Percentiles rank a stretch among this genome's conserved stretches.
Evolutionary conservation across 2,329 filamentous ascomycete species (phyloP).

Genomic region (Paradendryphiella salina): DNA sequence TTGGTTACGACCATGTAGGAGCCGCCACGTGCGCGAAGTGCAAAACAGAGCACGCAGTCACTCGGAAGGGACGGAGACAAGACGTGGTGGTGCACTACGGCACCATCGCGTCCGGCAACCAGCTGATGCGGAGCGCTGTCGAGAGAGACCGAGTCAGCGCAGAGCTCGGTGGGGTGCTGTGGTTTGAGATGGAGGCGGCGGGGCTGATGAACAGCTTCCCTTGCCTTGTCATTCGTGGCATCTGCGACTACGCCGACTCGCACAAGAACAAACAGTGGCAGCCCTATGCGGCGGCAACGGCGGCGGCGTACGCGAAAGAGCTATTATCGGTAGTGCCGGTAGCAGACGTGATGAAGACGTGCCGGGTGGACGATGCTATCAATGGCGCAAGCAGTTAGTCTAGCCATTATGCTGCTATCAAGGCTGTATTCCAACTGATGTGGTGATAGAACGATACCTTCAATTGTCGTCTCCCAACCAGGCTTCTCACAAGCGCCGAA

Average conservation of each 20-base stretch:
- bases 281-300: neutral
- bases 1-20: slow-evolving; percentile 16
- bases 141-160: neutral
- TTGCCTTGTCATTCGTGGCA: slow-evolving; percentile 4
- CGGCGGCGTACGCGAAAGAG: neutral
- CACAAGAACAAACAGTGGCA: neutral
- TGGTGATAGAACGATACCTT: no score
- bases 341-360: no score
- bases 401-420: no score
- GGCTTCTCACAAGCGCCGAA: no score
- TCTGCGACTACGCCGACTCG: neutral
- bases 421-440: no score
- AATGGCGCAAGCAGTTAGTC: no score
- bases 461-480: no score
- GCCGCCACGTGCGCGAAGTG: slow-evolving; percentile 11
- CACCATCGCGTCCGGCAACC: slow-evolving; percentile 23
- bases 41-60: neutral
- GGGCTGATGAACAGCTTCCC: slow-evolving; percentile 4
- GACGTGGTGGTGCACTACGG: slow-evolving; percentile 46
- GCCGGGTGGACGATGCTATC: no score
- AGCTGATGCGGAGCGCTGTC: neutral
- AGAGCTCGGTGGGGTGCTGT: slow-evolving; percentile 1
- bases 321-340: no score
- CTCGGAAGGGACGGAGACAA: neutral
- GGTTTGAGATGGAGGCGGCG: slow-evolving; percentile 6